Evolutionary conservation across 257 asterid species (phyloP), one percentile per base, ranked within the genome.

Genomic region (Eucommia ulmoides): DNA sequence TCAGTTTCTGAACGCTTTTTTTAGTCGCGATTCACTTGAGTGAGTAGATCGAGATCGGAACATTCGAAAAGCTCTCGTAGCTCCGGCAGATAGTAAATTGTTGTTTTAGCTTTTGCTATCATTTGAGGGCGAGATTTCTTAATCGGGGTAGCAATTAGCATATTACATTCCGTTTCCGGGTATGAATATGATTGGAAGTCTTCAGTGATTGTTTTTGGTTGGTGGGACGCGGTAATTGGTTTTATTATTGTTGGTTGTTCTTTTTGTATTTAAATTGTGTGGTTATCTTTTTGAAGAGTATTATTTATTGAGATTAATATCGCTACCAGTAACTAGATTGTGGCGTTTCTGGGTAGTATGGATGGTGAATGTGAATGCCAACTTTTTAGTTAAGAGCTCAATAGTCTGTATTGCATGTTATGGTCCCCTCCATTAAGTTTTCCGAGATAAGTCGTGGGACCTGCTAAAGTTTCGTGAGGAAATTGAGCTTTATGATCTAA

Each of bases 351-450:
- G 71, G 55, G n/a, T n/a, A n/a, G n/a, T n/a, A n/a, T n/a, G 50
- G 70, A 45, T 42, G 67, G 51, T 49, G 2, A 59, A 60, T 66
- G 49, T 52, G 67, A 67, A 64, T 53, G 68, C 71, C 60, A 74
- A 74, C 63, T 68, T 74, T 63, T 68, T 72, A 62, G 75, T 53
- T 64, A 78, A 59, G 54, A 64, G 75, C 83, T 58, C 77, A 67
- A 60, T 46, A 44, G 9, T 18, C 8, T 42, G 48, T 4, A 16
- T 2, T 18, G 51, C 45, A 50, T 54, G 45, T 42, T 23, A 61
- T 70, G 85, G 88, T 69, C 91, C 94, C 85, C 84, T 79, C 87
- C 89, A 75, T 79, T 74, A 64, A 65, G 82, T 72, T 75, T 35
- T 75, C 78, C 81, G n/a, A 62, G 84, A 68, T 73, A 77, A 75